Evolutionary conservation across 2,329 filamentous ascomycete species (phyloP).

Genomic region (Diaporthe caulivora): DNA sequence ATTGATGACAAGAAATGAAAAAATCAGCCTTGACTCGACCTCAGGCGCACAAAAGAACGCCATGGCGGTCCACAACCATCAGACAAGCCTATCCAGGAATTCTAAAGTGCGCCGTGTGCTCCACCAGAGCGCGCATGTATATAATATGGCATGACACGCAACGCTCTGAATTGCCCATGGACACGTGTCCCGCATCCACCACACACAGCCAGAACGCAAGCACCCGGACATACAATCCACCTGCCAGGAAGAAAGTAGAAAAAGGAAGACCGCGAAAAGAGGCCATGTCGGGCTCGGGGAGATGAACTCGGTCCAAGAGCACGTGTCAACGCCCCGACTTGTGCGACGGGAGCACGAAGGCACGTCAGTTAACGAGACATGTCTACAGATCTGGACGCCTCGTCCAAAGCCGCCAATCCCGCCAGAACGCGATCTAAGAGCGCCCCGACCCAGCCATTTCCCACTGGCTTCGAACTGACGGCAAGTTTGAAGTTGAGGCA

Average conservation of each 20-base stretch:
- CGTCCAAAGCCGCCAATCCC: neutral
- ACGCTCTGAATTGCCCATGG: neutral
- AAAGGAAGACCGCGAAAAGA: neutral
- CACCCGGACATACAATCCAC: neutral
- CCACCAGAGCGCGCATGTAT: neutral
- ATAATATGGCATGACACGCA: slow-evolving; percentile 4
- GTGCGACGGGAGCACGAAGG: neutral
- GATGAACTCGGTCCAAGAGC: neutral
- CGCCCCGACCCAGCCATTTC: neutral
- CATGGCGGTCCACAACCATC: neutral
- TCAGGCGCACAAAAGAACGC: neutral
- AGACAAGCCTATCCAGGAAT: neutral
- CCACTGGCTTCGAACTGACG: too few species aligned
- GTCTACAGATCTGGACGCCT: neutral
- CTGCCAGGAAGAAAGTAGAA: neutral
- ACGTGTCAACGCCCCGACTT: neutral
- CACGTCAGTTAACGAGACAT: neutral
- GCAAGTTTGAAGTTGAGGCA: too few species aligned
- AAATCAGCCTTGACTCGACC: neutral
- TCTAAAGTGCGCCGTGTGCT: neutral
- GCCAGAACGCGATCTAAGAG: neutral
- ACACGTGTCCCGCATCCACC: slow-evolving; percentile 1
- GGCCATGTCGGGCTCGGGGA: neutral
- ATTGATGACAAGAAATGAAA: neutral
- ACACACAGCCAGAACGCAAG: neutral